A percentile compares a stretch with the other conserved stretches of the same genome.
phyloP scores from a whole-genome alignment of 352 stramenopile species.

The Globisporangium paroecandrum region DNA sequence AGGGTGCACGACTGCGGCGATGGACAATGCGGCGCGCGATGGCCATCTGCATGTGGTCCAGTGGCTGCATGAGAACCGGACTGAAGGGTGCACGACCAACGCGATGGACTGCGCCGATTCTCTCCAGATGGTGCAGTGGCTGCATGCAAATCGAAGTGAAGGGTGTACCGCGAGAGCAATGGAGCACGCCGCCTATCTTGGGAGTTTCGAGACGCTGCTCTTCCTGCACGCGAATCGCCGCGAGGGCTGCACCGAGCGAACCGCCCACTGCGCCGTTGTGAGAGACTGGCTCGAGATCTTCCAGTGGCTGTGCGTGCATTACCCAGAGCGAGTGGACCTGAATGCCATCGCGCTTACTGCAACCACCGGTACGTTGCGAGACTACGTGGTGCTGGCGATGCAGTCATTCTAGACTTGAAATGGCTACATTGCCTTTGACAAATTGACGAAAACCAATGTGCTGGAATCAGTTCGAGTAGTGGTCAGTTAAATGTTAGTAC shows the following conservation, averaged over 20 bases:
- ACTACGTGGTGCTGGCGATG: background rate
- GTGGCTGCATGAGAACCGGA: background rate
- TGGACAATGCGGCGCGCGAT: background rate
- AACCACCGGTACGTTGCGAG: background rate
- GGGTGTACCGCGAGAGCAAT: background rate
- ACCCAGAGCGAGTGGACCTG: background rate
- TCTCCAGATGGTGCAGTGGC: background rate
- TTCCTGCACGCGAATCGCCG: background rate
- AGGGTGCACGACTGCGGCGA: background rate
- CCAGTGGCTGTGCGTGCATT: background rate
- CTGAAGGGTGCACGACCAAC: background rate
- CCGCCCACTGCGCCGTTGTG: background rate
- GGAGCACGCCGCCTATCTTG: background rate
- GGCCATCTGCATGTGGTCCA: background rate
- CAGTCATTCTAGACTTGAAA: background rate
- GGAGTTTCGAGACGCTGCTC: background rate
- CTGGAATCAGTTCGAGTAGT: too few species aligned
- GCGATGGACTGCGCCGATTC: background rate
- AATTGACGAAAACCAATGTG: too few species aligned
- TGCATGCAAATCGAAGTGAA: background rate
- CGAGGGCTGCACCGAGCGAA: background rate
- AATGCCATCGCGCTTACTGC: background rate
- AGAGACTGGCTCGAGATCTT: background rate
- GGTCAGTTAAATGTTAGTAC: too few species aligned
- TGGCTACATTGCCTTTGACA: too few species aligned